Conservation (phyloP, 129 eudicot species). For the Flaveria bidentis region DNA sequence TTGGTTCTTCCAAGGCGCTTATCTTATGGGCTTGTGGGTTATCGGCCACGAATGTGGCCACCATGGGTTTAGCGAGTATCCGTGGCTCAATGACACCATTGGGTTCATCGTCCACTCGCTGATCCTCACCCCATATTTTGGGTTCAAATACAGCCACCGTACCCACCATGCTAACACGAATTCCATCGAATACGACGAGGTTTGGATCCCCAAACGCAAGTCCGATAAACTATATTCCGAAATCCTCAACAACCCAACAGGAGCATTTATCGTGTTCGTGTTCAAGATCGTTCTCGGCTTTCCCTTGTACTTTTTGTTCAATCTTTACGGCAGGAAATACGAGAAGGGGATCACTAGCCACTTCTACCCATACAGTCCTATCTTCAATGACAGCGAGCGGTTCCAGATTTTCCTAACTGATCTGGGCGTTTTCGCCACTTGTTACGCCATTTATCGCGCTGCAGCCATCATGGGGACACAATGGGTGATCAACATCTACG, state of each 20-base stretch:
- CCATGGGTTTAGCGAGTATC: constrained; percentile 41
- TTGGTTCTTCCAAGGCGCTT: constrained; percentile 40
- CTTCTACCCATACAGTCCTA: constrained; percentile 41
- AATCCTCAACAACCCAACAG: constrained; percentile 35
- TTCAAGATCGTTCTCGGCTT: constrained; percentile 35
- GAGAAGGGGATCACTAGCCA: constrained; percentile 36
- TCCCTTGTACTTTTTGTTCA: constrained; percentile 35
- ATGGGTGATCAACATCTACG: constrained; percentile 36
- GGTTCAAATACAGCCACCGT: constrained; percentile 40
- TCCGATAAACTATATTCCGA: constrained; percentile 14
- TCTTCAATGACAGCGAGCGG: constrained; percentile 35
- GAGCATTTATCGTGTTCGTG: constrained; percentile 25
- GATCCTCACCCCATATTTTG: constrained; percentile 33
- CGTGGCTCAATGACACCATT: constrained; percentile 37
- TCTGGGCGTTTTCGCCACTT: constrained; percentile 29
- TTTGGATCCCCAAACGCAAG: constrained; percentile 47
- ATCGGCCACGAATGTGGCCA: constrained; percentile 46
- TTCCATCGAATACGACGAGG: constrained; percentile 52
- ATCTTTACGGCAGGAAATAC: constrained; percentile 30
- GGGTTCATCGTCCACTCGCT: constrained; percentile 39
- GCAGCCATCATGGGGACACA: constrained; percentile 17
- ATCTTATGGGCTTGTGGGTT: constrained; percentile 36
- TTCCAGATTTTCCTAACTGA: constrained; percentile 37
- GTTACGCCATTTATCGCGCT: constrained; percentile 13
- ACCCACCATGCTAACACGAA: constrained; percentile 59